Evolutionary conservation across 371 early-diverging fungal species (phyloP), one percentile per base, ranked within the genome.

Genomic region (Parasitella parasitica): DNA sequence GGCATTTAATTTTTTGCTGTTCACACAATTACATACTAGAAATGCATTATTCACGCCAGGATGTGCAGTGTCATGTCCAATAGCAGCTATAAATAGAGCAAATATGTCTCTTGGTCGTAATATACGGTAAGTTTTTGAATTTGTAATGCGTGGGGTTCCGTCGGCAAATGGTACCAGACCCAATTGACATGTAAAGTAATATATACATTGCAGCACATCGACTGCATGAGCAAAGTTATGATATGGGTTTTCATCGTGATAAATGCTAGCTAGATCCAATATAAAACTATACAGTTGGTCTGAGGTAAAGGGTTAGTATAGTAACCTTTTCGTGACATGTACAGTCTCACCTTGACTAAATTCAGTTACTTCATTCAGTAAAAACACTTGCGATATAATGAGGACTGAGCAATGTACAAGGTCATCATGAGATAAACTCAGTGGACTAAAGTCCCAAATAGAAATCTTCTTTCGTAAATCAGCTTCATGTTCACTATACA

Each of bases 201-300:
- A 91, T 20, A 88, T 84, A 61, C 90, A 86, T 71, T 94, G 94
- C 8, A 92, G 73, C 13, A 93, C 93, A 71, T 94, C 94, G 12
- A 92, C 86, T 4, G 94, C 93, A 70, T 94, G 94, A 35, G 85
- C 81, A 74, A 92, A 90, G 75, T 92, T 93, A 73, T 94, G 94
- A 70, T 92, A 92, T 15, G 88, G 88, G 65, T 93, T 93, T 49
- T 81, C 79, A 32, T 82, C 74, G 71, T 87, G 85, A 64, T 91
- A 91, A 4, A 87, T 78, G 49, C 77, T 76, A 37, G 83, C 71
- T 43, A 89, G 63, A 38, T 86, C 84, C 53, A 80, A 69, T 9
- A 89, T 79, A 59, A 89, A 86, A 34, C 76, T 70, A 64, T 85
- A 85, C 49, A 85, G 67, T 63, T 78, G 72, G 15, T 81, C 87